A percentile compares a stretch with the other conserved stretches of the same genome.
phyloP scores from a whole-genome alignment of 2,329 filamentous ascomycete genomes.

The Hymenoscyphus repandus region DNA sequence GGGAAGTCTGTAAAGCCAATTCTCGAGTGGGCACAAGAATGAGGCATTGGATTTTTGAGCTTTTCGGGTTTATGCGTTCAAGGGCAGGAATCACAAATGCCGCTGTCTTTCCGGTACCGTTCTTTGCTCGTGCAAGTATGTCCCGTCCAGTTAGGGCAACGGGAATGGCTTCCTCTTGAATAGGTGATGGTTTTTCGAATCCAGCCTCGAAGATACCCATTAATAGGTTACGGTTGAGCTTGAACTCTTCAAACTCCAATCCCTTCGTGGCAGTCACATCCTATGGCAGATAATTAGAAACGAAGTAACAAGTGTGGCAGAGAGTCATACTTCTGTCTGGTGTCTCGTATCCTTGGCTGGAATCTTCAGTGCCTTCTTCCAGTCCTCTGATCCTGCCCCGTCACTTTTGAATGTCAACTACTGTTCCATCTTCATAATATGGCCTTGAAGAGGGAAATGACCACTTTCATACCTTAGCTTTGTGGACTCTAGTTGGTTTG shows the following conservation, averaged over 20 bases:
- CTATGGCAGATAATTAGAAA: slow-evolving; percentile 39
- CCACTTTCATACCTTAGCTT: slow-evolving; percentile 38
- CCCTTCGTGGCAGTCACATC: slow-evolving; percentile 99
- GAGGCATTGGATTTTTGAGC: slow-evolving; percentile 91
- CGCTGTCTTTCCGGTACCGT: slow-evolving; percentile 96
- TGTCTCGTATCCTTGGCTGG: slow-evolving; percentile 71
- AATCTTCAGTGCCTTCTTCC: slow-evolving; percentile 68
- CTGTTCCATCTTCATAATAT: background rate
- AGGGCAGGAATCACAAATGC: slow-evolving; percentile 95
- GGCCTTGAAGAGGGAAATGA: background rate
- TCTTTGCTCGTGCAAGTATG: slow-evolving; percentile 94
- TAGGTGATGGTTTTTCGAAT: slow-evolving; percentile 97
- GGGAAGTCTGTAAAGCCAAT: slow-evolving; percentile 94
- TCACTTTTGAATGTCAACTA: slow-evolving; percentile 19
- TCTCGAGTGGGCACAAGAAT: slow-evolving; percentile 96
- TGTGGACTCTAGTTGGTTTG: slow-evolving; percentile 51
- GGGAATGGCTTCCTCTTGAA: slow-evolving; percentile 98
- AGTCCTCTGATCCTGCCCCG: slow-evolving; percentile 50
- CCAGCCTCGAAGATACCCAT: slow-evolving; percentile 99
- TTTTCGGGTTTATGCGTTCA: slow-evolving; percentile 94
- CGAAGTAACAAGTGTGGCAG: background rate
- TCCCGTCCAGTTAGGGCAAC: slow-evolving; percentile 93
- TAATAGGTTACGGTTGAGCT: slow-evolving; percentile 87
- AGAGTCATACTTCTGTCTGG: slow-evolving; percentile 65
- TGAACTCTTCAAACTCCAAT: slow-evolving; percentile 95